These are phyloP conservation scores for Bipolaris victoriae DNA, from an alignment of 2,329 filamentous ascomycete genomes.

Conservation along the genomic window DNA sequence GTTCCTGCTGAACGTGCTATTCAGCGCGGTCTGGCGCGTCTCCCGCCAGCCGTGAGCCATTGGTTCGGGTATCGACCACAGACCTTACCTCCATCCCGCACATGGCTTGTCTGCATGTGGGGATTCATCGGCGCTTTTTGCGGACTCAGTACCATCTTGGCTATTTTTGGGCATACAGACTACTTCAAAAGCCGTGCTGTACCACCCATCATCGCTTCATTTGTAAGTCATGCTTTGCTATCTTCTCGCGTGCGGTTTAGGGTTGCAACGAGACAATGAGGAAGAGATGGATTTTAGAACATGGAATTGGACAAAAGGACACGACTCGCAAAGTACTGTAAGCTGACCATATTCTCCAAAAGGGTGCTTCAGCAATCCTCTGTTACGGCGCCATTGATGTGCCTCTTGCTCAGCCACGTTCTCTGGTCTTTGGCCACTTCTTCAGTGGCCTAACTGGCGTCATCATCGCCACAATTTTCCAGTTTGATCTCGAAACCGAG, in stretches of 20 bases:
- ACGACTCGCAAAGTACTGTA: neutral
- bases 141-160: conserved; percentile 51
- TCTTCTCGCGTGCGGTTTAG: neutral
- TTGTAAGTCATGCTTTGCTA: conserved; percentile 34
- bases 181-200: conserved; percentile 49
- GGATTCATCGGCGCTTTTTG: conserved; percentile 53
- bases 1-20: conserved; percentile 38
- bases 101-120: conserved; percentile 48
- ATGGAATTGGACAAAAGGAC: neutral
- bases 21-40: conserved; percentile 41
- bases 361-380: conserved; percentile 55
- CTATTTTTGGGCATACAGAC: conserved; percentile 49
- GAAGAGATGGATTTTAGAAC: neutral
- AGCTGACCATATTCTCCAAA: neutral
- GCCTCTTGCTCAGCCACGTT: conserved; percentile 55
- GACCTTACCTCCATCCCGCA: conserved; percentile 33
- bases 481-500: conserved; percentile 42
- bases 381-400: conserved; percentile 55
- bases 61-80: conserved; percentile 61
- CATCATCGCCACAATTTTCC: conserved; percentile 52
- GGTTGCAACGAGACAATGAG: neutral
- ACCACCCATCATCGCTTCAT: conserved; percentile 52
- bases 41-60: conserved; percentile 71
- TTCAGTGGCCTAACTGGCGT: conserved; percentile 54
- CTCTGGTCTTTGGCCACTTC: conserved; percentile 53